Evolutionary conservation across 176 grass and related monocot species (phyloP), one percentile per base, ranked within the genome.

Genomic region (Thinopyrum elongatum): DNA sequence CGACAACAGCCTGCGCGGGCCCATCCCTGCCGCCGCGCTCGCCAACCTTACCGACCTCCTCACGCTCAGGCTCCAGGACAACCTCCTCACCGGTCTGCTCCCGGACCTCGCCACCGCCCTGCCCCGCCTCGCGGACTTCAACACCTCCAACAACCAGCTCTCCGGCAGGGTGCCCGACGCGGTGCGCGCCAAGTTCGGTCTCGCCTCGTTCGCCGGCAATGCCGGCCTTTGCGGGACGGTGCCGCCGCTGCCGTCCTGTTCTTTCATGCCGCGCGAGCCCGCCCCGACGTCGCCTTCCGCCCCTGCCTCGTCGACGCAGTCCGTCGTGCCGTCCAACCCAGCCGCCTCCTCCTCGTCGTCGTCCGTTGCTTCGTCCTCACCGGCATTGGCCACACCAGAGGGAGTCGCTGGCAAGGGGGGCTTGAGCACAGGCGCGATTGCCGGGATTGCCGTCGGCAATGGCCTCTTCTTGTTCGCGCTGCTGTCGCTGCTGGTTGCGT

Each of bases 141-240:
- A 94, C 69, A 80, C 76, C 30, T 97, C 94, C 42, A 92, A 95
- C 61, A 95, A 98, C 77, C 89, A 98, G 83, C 91, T 98, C 14
- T 90, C 93, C 2, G 87, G 95, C 0, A 74, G 89, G 83, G 87
- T 98, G 31, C 88, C 92, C 8, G 92, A 92, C 41, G 74, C 81
- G 28, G 68, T 93, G 91, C 84, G 83, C 12, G 58, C 81, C 42
- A 91, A 66, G 77, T 95, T 95, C 16, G 91, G 91, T 2, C n/a
- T 80, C 36, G 68, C 69, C 28, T 73, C 91, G 9, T 95, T 92
- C 82, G 63, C 74, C 3, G 95, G 90, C 5, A 94, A 94, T 21
- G 84, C 82, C 0, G 90, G 88, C 4, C 95, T 92, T 6, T 92
- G 90, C 13, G 83, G 82, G 19, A 23, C 67, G 4, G 29, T 34